Percentiles rank a stretch among this genome's conserved stretches.
Conservation (phyloP, 2,329 filamentous ascomycete species). For the Neophaeococcomyces mojaviensis region DNA sequence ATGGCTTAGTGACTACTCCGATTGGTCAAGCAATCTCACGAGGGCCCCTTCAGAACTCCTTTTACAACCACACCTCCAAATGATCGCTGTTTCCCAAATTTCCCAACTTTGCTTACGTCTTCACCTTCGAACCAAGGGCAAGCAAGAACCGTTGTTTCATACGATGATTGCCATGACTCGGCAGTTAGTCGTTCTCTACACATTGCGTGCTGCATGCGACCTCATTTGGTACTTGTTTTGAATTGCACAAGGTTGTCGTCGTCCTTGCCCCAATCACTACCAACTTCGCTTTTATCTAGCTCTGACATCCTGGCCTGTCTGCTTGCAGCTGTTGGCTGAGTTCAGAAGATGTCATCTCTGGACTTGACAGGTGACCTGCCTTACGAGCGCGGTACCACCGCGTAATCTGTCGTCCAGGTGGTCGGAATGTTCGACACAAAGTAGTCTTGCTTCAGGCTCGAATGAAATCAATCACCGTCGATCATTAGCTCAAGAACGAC, state of each 20-base stretch:
- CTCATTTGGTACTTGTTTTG: not conserved
- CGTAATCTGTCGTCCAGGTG: not conserved
- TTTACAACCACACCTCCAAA: not conserved
- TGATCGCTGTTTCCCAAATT: not conserved
- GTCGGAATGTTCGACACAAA: not conserved
- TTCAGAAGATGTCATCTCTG: not conserved
- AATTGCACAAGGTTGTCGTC: not conserved
- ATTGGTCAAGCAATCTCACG: too few relatives aligned
- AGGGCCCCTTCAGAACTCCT: not conserved
- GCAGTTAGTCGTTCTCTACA: not conserved
- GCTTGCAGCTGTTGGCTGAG: not conserved
- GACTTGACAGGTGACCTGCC: constrained; percentile 1
- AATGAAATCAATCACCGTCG: constrained; percentile 1
- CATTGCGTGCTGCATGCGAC: not conserved
- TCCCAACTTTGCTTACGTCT: constrained; percentile 4
- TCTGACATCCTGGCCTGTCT: not conserved
- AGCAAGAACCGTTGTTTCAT: constrained; percentile 5
- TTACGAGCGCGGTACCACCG: not conserved
- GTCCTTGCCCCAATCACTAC: not conserved
- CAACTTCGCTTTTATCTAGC: not conserved
- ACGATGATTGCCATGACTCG: constrained; percentile 3
- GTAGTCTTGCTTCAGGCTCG: not conserved
- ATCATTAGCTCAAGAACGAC: not conserved
- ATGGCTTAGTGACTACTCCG: too few relatives aligned
- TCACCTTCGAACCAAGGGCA: constrained; percentile 3